Evolutionary conservation across 768 basidiomycete genomes (phyloP).

Genomic region (Tylopilus sp.): DNA sequence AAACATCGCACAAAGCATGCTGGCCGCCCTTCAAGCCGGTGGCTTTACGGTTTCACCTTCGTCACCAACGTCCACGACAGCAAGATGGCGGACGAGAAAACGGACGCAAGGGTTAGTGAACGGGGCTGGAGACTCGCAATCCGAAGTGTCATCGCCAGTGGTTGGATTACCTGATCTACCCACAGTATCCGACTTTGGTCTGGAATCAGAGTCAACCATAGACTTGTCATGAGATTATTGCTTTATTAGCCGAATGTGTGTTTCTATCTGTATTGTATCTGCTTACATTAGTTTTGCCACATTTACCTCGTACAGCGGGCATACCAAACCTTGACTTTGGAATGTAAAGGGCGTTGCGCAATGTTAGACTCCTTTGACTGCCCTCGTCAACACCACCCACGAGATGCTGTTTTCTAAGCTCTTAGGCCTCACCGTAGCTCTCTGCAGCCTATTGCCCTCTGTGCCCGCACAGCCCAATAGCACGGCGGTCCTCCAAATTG

Average conservation of each 20-base stretch:
- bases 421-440: constrained; percentile 28
- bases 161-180: constrained; percentile 25
- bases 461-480: constrained; percentile 45
- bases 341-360: constrained; percentile 5
- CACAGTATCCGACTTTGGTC: constrained; percentile 25
- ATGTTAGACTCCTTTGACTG: not conserved
- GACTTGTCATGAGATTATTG: constrained; percentile 27
- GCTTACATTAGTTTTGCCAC: constrained; percentile 25
- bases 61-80: constrained; percentile 42
- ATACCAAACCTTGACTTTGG: constrained; percentile 24
- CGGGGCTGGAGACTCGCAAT: constrained; percentile 30
- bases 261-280: constrained; percentile 34
- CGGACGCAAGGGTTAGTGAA: constrained; percentile 36
- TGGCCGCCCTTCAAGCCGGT: constrained; percentile 68
- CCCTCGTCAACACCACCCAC: not conserved
- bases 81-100: constrained; percentile 28
- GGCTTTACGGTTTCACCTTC: constrained; percentile 55
- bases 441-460: constrained; percentile 34
- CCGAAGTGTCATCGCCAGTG: constrained; percentile 24
- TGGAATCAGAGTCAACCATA: constrained; percentile 23
- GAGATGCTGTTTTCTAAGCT: constrained; percentile 17
- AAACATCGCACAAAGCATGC: constrained; percentile 69
- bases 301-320: constrained; percentile 10
- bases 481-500: constrained; percentile 45
- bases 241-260: constrained; percentile 22